Percentiles rank a stretch among this genome's conserved stretches.
phyloP scores from a whole-genome alignment of 202 grass and related monocot species.

The Bolboschoenoplectus hybrid region DNA sequence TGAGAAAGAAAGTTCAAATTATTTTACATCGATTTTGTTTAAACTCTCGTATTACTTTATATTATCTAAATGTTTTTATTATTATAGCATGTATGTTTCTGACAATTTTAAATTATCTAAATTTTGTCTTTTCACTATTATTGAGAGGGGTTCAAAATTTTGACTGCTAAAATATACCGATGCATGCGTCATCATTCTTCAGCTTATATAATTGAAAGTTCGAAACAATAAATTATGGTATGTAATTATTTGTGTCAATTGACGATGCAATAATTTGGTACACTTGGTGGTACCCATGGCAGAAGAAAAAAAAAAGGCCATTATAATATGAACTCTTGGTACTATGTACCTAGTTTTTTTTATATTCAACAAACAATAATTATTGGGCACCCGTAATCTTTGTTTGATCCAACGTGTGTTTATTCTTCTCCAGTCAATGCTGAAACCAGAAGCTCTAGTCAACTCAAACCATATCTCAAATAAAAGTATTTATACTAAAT shows the following conservation, averaged over 20 bases:
- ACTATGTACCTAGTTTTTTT: conserved; percentile 38
- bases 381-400: conserved; percentile 36
- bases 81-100: neutral
- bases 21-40: neutral
- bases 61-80: neutral
- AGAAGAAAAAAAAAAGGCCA: neutral
- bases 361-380: conserved; percentile 35
- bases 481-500: neutral
- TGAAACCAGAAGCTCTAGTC: conserved; percentile 13
- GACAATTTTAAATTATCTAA: neutral
- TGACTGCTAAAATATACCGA: neutral
- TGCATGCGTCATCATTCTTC: neutral
- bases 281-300: neutral
- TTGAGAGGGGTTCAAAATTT: neutral
- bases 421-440: conserved; percentile 22
- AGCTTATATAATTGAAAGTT: neutral
- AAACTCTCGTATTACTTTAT: neutral
- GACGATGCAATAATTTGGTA: neutral
- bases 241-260: neutral
- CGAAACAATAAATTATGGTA: neutral
- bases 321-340: conserved; percentile 34
- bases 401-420: conserved; percentile 36
- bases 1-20: neutral
- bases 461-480: conserved; percentile 22
- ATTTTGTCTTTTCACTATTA: neutral